A percentile compares a stretch with the other conserved stretches of the same genome.
phyloP scores from a whole-genome alignment of 306 rosid genomes.

The Dicorynia guianensis region DNA sequence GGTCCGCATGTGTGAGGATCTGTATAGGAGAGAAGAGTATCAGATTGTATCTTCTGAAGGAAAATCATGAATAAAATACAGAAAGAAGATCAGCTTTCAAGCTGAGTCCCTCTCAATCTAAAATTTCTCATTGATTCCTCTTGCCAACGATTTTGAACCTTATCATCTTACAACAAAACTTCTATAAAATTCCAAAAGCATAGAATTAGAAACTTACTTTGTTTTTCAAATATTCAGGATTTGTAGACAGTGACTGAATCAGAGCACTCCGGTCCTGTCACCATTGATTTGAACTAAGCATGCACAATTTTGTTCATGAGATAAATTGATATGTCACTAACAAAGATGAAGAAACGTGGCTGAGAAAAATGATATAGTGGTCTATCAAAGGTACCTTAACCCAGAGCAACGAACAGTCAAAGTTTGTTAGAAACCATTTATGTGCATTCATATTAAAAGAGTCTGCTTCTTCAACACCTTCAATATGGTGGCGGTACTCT shows the following conservation, averaged over 20 bases:
- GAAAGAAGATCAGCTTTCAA: too few species aligned
- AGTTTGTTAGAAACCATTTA: slow-evolving; percentile 93
- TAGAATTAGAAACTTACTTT: slow-evolving; percentile 56
- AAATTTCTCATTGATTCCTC: too few species aligned
- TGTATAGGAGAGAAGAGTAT: too few species aligned
- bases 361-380: slow-evolving; percentile 13
- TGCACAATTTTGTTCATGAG: background rate
- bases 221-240: slow-evolving; percentile 89
- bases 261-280: slow-evolving; percentile 84
- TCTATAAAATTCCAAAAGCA: slow-evolving; percentile 18
- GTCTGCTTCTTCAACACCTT: slow-evolving; percentile 91
- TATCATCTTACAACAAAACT: slow-evolving; percentile 11
- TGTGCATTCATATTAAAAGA: slow-evolving; percentile 97
- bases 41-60: too few species aligned
- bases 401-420: slow-evolving; percentile 96
- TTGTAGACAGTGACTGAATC: slow-evolving; percentile 85
- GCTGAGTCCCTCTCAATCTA: too few species aligned
- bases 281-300: slow-evolving; percentile 28
- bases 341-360: slow-evolving; percentile 29
- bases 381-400: slow-evolving; percentile 66
- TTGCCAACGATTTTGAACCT: too few species aligned
- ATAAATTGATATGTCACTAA: slow-evolving; percentile 27
- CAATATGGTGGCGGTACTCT: slow-evolving; percentile 78
- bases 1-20: too few species aligned
- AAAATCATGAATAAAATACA: too few species aligned